phyloP scores from a whole-genome alignment of 805 yeast species.

The Grigorovia transvaalensis region DNA sequence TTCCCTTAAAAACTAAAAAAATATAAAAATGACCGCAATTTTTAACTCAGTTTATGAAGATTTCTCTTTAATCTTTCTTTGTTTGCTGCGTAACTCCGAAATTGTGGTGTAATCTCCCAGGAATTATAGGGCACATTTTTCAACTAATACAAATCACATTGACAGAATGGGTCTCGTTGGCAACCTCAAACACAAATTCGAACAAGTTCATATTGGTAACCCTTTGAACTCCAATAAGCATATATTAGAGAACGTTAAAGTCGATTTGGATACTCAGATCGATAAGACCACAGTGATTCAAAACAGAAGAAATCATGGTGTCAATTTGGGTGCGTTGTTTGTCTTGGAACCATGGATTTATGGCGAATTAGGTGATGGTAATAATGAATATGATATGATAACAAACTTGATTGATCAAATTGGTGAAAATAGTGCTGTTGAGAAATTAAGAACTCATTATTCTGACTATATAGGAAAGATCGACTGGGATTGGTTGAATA shows the following conservation, averaged over 20 bases:
- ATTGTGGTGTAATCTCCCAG: too few species aligned
- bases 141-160: background rate
- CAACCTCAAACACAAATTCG: conserved; percentile 16
- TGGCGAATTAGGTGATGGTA: conserved; percentile 49
- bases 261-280: conserved; percentile 31
- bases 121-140: background rate
- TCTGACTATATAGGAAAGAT: conserved; percentile 44
- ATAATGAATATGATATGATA: conserved; percentile 69
- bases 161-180: conserved; percentile 11
- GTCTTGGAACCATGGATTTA: conserved; percentile 74
- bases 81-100: too few species aligned
- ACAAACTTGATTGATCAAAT: conserved; percentile 35
- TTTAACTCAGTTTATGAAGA: too few species aligned
- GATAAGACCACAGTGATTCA: conserved; percentile 42
- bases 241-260: conserved; percentile 12
- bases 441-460: conserved; percentile 58
- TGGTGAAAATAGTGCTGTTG: conserved; percentile 46
- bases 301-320: conserved; percentile 63
- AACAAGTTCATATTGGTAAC: conserved; percentile 8
- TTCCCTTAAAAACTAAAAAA: too few species aligned
- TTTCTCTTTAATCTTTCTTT: too few species aligned
- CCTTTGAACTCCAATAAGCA: background rate
- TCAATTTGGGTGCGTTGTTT: conserved; percentile 74
- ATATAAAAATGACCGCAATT: too few species aligned
- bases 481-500: conserved; percentile 73